phyloP scores from a whole-genome alignment of 345 rosid genomes.

The Reutealis trisperma region DNA sequence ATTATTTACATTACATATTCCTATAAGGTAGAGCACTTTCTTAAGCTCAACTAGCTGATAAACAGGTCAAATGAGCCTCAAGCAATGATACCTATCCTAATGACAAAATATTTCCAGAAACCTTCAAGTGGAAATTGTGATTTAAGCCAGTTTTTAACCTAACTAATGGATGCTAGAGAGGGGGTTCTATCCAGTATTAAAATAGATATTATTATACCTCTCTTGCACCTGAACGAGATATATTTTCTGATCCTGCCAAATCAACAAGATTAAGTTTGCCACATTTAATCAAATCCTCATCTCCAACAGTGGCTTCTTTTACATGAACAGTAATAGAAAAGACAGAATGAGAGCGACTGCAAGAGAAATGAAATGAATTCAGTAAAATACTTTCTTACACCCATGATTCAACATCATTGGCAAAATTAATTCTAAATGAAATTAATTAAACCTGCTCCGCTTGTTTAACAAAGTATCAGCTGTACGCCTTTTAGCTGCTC shows the following conservation, averaged over 20 bases:
- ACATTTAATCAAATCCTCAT: slow-evolving; percentile 89
- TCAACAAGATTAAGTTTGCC: slow-evolving; percentile 98
- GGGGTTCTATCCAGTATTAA: too few relatives aligned
- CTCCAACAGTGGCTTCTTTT: slow-evolving; percentile 80
- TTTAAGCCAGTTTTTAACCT: too few relatives aligned
- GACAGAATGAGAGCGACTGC: slow-evolving; percentile 93
- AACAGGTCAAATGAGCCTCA: neutral
- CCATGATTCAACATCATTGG: neutral
- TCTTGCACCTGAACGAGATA: slow-evolving; percentile 82
- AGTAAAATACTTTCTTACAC: slow-evolving; percentile 8
- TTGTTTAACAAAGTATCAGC: slow-evolving; percentile 92
- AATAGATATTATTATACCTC: slow-evolving; percentile 44
- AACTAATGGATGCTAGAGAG: neutral
- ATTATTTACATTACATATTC: too few relatives aligned
- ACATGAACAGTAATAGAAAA: slow-evolving; percentile 79
- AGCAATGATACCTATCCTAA: neutral
- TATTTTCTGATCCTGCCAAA: slow-evolving; percentile 97
- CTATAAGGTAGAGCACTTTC: neutral
- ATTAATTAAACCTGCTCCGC: slow-evolving; percentile 62
- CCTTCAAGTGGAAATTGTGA: neutral
- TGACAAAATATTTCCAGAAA: neutral
- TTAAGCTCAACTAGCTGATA: neutral
- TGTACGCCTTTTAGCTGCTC: slow-evolving; percentile 76
- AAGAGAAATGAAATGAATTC: slow-evolving; percentile 15
- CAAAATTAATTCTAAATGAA: neutral